Evolutionary conservation across 164 flowering plant species (phyloP), one percentile per base, ranked within the genome.

Genomic region (Kalanchoe fedtschenkoi): DNA sequence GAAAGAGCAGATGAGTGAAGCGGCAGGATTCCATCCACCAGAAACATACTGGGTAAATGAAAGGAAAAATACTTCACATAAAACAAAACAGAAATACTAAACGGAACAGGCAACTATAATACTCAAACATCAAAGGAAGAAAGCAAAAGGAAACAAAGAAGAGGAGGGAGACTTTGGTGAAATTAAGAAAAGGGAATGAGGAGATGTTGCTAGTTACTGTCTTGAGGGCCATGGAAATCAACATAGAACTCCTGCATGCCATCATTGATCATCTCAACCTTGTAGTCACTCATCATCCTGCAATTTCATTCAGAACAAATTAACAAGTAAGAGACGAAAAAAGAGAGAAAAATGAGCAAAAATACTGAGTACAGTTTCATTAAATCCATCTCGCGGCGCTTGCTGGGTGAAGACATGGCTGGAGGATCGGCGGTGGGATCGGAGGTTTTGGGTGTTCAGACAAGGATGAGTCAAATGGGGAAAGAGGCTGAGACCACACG

Each of bases 221-320:
- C 97, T 70, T 65, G 83, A 42, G 97, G 97, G 62, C 97, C 97
- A 80, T 84, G 77, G 69, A 91, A 91, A 60, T 85, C 78, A 54
- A 91, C 97, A 81, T 73, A 82, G 69, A 91, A 91, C 73, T 91
- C 91, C 64, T 88, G 95, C 88, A 91, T 85, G 75, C 90, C 90
- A 74, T 91, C 97, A 65, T 91, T 88, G 74, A 91, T 79, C 93
- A 78, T 91, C 79, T 91, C 97, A 74, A 91, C 97, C 68, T 80
- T 83, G 70, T 83, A 82, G 64, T 86, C 87, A 63, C 84, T 80
- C 87, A 86, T 86, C 91, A 86, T 86, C 84, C 91, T 86, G 68
- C 6, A 65, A 58, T 51, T 37, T 44, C 57, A 34, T 33, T 65
- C 62, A 62, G 58, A 19, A 33, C n/a, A 63, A 53, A 19, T 22